A percentile compares a stretch with the other conserved stretches of the same genome.
Evolutionary conservation across 805 yeast genomes (phyloP).

Genomic region (Candida chilensis): DNA sequence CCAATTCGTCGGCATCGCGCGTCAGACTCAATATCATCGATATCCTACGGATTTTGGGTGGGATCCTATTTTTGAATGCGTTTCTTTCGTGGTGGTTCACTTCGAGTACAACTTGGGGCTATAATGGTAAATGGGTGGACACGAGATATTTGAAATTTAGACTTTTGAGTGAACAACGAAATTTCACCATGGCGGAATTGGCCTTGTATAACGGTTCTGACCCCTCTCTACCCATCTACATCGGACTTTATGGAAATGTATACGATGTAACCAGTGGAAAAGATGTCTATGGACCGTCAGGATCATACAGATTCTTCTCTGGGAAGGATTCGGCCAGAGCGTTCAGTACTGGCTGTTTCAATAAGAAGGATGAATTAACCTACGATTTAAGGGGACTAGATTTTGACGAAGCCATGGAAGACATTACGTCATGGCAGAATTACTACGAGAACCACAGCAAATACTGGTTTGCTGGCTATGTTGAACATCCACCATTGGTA

Average conservation of each 20-base stretch:
- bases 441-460: constrained; percentile 33
- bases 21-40: too few species aligned
- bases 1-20: too few species aligned
- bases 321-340: constrained; percentile 67
- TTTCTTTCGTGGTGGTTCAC: constrained; percentile 52
- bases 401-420: constrained; percentile 21
- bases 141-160: constrained; percentile 25
- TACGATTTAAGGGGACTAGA: constrained; percentile 60
- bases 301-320: constrained; percentile 45
- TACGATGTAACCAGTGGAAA: constrained; percentile 51
- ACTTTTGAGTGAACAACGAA: constrained; percentile 6
- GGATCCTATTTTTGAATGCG: constrained; percentile 35
- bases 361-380: constrained; percentile 43
- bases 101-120: constrained; percentile 51
- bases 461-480: constrained; percentile 60
- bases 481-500: constrained; percentile 29
- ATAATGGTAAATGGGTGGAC: constrained; percentile 39
- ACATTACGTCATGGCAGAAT: constrained; percentile 41
- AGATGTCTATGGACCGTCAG: constrained; percentile 48
- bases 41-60: constrained; percentile 30
- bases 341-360: constrained; percentile 63
- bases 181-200: constrained; percentile 36
- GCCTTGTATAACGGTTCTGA: constrained; percentile 43
- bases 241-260: constrained; percentile 52
- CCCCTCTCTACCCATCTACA: constrained; percentile 37